These are phyloP conservation scores for Agaricus subrufescens DNA, from an alignment of 768 basidiomycete species.

Conservation along the genomic window DNA sequence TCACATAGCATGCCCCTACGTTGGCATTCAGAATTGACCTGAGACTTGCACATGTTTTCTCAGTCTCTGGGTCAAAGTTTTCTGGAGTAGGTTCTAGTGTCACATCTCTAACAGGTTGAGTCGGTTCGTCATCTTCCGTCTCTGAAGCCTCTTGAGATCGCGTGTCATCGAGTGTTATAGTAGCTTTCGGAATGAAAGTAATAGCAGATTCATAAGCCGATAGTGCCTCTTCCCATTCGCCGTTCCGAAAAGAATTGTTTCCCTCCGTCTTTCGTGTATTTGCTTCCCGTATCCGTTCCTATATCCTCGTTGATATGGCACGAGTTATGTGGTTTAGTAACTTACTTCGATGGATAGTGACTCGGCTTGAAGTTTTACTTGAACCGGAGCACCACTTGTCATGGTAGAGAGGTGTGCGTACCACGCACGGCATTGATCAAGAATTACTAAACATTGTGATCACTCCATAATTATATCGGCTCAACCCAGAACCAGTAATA, in stretches of 20 bases:
- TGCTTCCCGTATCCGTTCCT: conserved; percentile 30
- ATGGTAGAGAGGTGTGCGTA: background rate
- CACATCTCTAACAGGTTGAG: conserved; percentile 10
- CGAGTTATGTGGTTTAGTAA: background rate
- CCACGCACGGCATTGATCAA: no score
- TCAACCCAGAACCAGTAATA: no score
- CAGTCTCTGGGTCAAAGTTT: conserved; percentile 14
- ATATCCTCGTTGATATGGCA: background rate
- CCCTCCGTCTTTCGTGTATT: conserved; percentile 69
- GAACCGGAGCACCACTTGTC: background rate
- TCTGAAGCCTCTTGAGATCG: background rate
- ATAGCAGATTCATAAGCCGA: conserved; percentile 66
- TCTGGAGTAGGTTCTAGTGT: background rate
- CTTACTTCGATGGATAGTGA: conserved; percentile 2
- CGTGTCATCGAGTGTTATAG: conserved; percentile 11
- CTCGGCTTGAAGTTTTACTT: background rate
- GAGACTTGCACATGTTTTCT: conserved; percentile 18
- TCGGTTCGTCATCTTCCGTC: conserved; percentile 16
- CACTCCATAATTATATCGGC: no score
- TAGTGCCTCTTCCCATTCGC: conserved; percentile 67
- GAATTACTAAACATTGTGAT: no score
- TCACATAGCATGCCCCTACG: conserved; percentile 80
- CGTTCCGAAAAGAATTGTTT: conserved; percentile 64
- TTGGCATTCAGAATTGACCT: conserved; percentile 82
- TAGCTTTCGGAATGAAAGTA: conserved; percentile 54